These are phyloP conservation scores for Ilex paraguariensis DNA, from an alignment of 305 asterid species.

Conservation along the genomic window DNA sequence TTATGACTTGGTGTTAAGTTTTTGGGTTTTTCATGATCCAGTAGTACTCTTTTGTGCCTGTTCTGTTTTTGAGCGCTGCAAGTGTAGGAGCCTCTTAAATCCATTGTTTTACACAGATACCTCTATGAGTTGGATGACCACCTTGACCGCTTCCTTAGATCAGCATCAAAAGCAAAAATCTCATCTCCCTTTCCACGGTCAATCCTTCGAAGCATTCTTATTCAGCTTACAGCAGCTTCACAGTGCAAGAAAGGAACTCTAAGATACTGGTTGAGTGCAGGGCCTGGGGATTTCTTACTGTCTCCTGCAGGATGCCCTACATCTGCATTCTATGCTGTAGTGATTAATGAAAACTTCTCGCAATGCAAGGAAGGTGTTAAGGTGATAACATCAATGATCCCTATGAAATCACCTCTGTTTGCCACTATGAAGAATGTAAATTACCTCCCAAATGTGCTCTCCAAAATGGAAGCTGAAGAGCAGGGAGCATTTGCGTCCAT, in stretches of 20 bases:
- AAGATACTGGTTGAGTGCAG: constrained; percentile 81
- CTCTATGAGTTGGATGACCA: constrained; percentile 79
- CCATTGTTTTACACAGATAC: constrained; percentile 28
- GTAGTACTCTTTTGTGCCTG: no score
- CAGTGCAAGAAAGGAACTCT: constrained; percentile 65
- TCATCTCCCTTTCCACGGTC: constrained; percentile 48
- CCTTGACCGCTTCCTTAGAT: constrained; percentile 68
- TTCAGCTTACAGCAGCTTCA: constrained; percentile 72
- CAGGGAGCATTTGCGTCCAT: constrained; percentile 59
- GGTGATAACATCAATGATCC: constrained; percentile 61
- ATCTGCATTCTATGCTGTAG: constrained; percentile 83
- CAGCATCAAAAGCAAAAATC: constrained; percentile 70
- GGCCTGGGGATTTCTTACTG: constrained; percentile 78
- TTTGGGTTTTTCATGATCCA: no score
- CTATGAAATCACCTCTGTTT: constrained; percentile 76
- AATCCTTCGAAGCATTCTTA: constrained; percentile 59
- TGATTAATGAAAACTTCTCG: constrained; percentile 53
- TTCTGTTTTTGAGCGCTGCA: no score
- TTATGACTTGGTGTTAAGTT: no score
- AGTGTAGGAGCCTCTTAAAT: no score
- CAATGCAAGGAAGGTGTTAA: constrained; percentile 75
- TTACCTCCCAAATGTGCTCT: constrained; percentile 83
- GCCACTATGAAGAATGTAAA: constrained; percentile 84
- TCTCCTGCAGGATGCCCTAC: constrained; percentile 64
- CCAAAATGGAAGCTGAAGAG: constrained; percentile 87